Evolutionary conservation across 1,139 yeast genomes (phyloP).

Genomic region (Suhomyces choctaworum): DNA sequence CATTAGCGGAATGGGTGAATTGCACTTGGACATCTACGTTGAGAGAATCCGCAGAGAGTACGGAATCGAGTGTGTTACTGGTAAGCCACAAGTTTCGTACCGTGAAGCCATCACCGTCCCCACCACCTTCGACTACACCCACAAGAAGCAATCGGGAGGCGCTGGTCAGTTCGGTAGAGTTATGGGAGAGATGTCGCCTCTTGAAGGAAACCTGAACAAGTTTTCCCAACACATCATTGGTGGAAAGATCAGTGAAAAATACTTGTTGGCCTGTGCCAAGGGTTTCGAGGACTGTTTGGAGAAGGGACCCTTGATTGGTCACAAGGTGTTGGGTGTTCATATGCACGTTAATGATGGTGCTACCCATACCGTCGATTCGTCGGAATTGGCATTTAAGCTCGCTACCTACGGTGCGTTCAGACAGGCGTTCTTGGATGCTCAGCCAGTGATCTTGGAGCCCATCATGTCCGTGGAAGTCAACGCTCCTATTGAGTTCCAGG

Average conservation of each 20-base stretch:
- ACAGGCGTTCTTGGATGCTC: constrained; percentile 81
- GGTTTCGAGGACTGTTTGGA: constrained; percentile 95
- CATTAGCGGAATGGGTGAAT: constrained; percentile 98
- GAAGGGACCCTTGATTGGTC: constrained; percentile 96
- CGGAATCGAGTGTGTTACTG: constrained; percentile 91
- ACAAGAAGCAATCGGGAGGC: constrained; percentile 98
- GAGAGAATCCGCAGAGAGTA: constrained; percentile 98
- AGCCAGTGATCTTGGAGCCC: constrained; percentile 92
- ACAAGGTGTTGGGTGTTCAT: constrained; percentile 85
- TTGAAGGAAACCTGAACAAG: constrained; percentile 59
- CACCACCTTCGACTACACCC: constrained; percentile 87
- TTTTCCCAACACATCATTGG: constrained; percentile 91
- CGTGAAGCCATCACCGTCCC: constrained; percentile 84
- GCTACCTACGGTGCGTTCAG: constrained; percentile 92
- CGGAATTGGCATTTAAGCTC: constrained; percentile 90
- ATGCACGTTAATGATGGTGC: constrained; percentile 98
- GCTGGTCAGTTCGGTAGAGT: constrained; percentile 99
- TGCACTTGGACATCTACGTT: constrained; percentile 93
- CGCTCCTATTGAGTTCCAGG: constrained; percentile 97
- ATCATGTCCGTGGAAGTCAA: constrained; percentile 91
- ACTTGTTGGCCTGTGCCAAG: constrained; percentile 88
- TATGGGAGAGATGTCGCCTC: constrained; percentile 76
- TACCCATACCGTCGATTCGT: constrained; percentile 95
- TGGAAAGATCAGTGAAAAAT: constrained; percentile 95
- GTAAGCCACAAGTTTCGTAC: constrained; percentile 97